A percentile compares a stretch with the other conserved stretches of the same genome.
phyloP scores from a whole-genome alignment of 1,139 yeast species.

The Hanseniaspora sp. region DNA sequence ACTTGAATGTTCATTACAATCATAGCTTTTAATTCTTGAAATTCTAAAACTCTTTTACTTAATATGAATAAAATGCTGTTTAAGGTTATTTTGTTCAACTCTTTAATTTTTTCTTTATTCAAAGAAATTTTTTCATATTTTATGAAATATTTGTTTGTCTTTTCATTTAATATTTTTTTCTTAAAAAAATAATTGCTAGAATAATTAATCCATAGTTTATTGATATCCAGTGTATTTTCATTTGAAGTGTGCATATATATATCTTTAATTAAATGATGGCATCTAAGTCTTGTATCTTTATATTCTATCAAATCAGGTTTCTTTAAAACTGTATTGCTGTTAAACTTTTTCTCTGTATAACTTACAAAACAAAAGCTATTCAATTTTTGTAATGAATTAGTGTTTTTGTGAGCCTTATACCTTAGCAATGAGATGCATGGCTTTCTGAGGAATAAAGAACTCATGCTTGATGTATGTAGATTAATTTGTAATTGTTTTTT shows the following conservation, averaged over 20 bases:
- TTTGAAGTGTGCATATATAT: conserved; percentile 12
- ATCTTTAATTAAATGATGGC: conserved; percentile 11
- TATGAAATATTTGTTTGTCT: background rate
- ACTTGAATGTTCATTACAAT: conserved; percentile 8
- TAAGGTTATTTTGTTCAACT: conserved; percentile 4
- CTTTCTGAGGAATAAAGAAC: too few relatives aligned
- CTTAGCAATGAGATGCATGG: background rate
- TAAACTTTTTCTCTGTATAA: background rate
- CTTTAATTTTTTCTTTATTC: background rate
- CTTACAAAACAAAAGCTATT: too few relatives aligned
- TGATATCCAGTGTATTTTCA: conserved; percentile 5
- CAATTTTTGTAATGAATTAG: background rate
- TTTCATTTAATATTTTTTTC: background rate
- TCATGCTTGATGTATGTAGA: too few relatives aligned
- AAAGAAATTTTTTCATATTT: background rate
- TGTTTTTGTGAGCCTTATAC: background rate
- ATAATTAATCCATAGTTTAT: conserved; percentile 10
- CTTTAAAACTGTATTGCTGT: background rate
- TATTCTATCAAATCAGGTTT: background rate
- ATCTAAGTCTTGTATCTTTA: conserved; percentile 11
- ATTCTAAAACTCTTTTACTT: conserved; percentile 9
- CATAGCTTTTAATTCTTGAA: conserved; percentile 11
- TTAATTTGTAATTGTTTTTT: too few relatives aligned
- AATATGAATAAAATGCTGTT: conserved; percentile 5
- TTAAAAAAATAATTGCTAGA: conserved; percentile 8